Base-by-base conservation (phyloP, 176 grass and related monocot species). In the Cenchrus fungigraminus region DNA sequence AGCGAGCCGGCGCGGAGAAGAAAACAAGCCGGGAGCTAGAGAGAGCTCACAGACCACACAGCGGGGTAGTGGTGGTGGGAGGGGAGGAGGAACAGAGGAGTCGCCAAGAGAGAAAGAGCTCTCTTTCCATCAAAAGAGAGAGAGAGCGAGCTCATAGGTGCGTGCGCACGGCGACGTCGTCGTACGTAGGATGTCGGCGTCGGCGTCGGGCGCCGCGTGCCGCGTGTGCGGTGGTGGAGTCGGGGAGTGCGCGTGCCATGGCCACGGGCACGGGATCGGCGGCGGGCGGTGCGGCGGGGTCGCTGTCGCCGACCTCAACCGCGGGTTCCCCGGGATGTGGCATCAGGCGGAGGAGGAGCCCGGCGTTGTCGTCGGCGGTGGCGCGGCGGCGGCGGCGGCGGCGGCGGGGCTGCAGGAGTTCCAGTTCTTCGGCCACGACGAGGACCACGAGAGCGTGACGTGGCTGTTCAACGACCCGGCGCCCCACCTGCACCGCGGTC, bases 361-460 rank as follows among this genome's bases (percentile, higher is more conserved):
- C 32, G n/a, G 28, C n/a, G 16, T 9, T 37, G 52, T 67, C 81
- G 80, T 13, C 66, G 58, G 42, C 12, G 16, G 42, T 2, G 17
- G 53, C 54, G 9, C 0, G 46, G 54, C 56, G 65, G n/a, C 16
- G 4, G 89, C 89, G 29, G 86, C 43, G 22, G 86, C 16, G 4
- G 89, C 89, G 29, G 86, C 43, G 22, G 86, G 89, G 56, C 51
- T 87, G 59, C 87, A 88, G 43, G 81, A 95, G 67, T 99, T 94
- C 86, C 93, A 96, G 81, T 94, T 99, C 61, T 99, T 94, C 84
- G 91, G 92, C 40, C 93, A 91, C 76, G 89, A 91, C 43, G 80
- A 74, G 16, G 82, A 91, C 81, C 89, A 91, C 45, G 89, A 91
- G 20, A 91, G 89, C 89, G 89, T 91, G 16, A 78, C 89, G 54